Evolutionary conservation across 2,329 filamentous ascomycete species (phyloP), one percentile per base, ranked within the genome.

Genomic region (Coniochaeta ligniaria): DNA sequence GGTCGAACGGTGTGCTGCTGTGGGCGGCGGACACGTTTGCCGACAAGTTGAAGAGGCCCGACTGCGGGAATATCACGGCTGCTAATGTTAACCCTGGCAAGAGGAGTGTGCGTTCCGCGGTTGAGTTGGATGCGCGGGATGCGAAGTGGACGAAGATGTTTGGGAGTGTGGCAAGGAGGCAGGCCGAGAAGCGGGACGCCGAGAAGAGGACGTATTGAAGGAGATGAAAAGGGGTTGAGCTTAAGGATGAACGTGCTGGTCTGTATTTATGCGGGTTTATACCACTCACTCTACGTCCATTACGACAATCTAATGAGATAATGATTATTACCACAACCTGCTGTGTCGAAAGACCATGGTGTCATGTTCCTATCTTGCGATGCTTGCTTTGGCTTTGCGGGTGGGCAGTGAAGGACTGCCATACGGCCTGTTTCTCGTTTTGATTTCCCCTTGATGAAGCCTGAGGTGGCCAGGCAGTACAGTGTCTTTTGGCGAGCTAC

Each of bases 1-100:
- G 87, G 87, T 84, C 83, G 1, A 89, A 89, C 65, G 87, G 87
- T 33, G 85, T 89, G 59, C 70, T 89, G 33, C 83, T 90, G 59
- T 89, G 86, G 85, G 77, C 80, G 1, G 85, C 80, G 9, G 87
- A 89, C 66, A 78, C 78, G 8, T 90, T 89, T 72, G 81, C 77
- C 14, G 76, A 79, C 66, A 72, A 78, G 65, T 70, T 89, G 61
- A 76, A 70, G 65, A 74, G 80, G 28, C 86, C 86, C 0, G 74
- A 86, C 54, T 86, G 83, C 63, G 80, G 80, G 8, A 74, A 83
- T 58, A 74, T 83, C 45, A 71, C 75, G 58, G 74, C 78, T 0
- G 77, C 76, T 1, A 66, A 74, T 45, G 67, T 75, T 1, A 69
- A 72, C 8, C 56, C 65, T 1, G 64, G 58, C 3, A 76, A 71